Evolutionary conservation across 139 green algal genomes (phyloP), one percentile per base, ranked within the genome.

Genomic region (Asterochloris sp.): DNA sequence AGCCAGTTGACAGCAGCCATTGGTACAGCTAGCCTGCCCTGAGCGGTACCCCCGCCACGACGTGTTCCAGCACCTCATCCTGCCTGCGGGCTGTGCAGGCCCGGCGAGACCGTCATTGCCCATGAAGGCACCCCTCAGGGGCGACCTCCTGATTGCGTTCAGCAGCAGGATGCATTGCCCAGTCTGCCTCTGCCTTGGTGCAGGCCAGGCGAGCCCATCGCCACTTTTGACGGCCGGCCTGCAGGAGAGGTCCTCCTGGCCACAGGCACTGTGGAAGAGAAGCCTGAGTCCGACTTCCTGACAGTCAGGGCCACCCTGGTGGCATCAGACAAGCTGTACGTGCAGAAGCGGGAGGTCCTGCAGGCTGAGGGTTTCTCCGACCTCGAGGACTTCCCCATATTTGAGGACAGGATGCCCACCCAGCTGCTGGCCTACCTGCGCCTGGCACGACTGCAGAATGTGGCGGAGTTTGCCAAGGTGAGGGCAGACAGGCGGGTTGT

Each of bases 401-500:
- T 88, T 54, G 79, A 87, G 19, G 95, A 99, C 86, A 84, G 91
- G 61, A 95, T 99, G 76, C 93, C 96, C 17, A 91, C 88, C 47
- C 96, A 99, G 90, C 90, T 98, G 78, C 88, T 99, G 54, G 84
- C 92, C 6, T 99, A 97, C 88, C 73, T 98, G 67, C 88, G 96
- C 28, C 90, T 99, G 54, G 79, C 92, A 0, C 90, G 96, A 0
- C 78, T 98, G 15, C 87, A 92, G 27, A 90, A 98, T 71, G 26
- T 87, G 0, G 90, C 80, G 12, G 78, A 93, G 81, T 83, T 97
- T 10, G 86, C 91, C 23, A 89, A 89, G 83, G 88, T 86, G 15
- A 11, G 63, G 4, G 9, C 38, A 54, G 38, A 54, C 38, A 2
- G 38, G n/a, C n/a, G 2, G 38, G 2, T 54, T 54, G 38, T 54